Base-by-base conservation (phyloP, 2,329 filamentous ascomycete species). In the Nannizziopsis arthrosporioides region DNA sequence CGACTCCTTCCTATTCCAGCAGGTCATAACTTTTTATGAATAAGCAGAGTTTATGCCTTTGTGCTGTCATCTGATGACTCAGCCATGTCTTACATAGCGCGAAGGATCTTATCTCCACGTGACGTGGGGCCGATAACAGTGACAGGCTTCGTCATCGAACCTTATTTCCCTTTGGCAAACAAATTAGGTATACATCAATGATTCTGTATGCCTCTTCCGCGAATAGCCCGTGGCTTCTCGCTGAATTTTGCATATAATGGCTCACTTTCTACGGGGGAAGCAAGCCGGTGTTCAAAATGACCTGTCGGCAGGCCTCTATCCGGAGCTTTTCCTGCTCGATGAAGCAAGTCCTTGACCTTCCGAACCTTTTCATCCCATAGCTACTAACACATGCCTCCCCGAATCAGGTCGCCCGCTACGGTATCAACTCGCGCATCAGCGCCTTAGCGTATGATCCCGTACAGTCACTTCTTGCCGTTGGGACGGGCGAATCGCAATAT, bases 281-380 rank as follows among this genome's bases (percentile, higher is more conserved):
- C 92, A 96, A 74, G 80, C 87, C 49, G 92, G 92, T 60, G 84
- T 98, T 58, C 84, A 88, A 63, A 85, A 83, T 68, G 92, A 96
- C 69, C 76, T 98, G 56, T 94, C 89, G 45, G 81, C 81, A 14
- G 84, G 82, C 56, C 80, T 96, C 54, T 74, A 79, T 14, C 77
- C 86, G 34, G 84, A 86, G 53, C 70, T 85, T 11, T 94, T 96
- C 63, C 73, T 78, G 51, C 78, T 90, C 18, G 88, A 95, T 63
- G 86, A 94, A 67, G 84, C 79, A 70, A 49, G 67, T 62, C 53
- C 52, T 54, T 54, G 57, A 12, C 27, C 14, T n/a, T 10, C 15
- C 18, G 54, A 47, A 54, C 53, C 54, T 51, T 55, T 44, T 47
- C 41, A 55, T 55, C 54, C 52, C 10, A n/a, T 19, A 18, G 37